Evolutionary conservation across 1,284 basidiomycete genomes (phyloP).

Genomic region (Fomitopsis schrenkii): DNA sequence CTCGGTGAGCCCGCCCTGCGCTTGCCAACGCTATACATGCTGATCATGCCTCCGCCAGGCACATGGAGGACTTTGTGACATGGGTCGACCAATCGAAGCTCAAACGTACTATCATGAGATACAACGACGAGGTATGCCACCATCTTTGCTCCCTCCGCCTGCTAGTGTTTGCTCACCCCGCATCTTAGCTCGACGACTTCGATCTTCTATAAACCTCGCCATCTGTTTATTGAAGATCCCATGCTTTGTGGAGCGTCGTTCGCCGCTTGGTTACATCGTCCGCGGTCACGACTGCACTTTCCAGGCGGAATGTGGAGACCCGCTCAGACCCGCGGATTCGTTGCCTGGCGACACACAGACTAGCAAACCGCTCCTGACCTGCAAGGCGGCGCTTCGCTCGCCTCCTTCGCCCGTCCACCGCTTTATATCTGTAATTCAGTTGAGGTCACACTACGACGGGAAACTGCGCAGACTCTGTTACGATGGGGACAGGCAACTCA

Average conservation of each 20-base stretch:
- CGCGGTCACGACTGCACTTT: too few species aligned
- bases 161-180: not conserved
- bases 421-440: conserved; percentile 4
- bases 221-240: not conserved
- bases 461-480: conserved; percentile 16
- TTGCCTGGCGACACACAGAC: too few species aligned
- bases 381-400: not conserved
- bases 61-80: conserved; percentile 99
- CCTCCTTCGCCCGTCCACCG: not conserved
- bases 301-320: too few species aligned
- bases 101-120: conserved; percentile 92
- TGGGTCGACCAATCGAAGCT: conserved; percentile 99
- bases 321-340: too few species aligned
- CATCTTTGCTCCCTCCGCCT: not conserved
- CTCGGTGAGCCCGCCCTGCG: conserved; percentile 47
- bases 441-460: not conserved
- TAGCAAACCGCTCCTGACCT: too few species aligned
- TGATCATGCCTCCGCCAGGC: conserved; percentile 39
- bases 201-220: conserved; percentile 63
- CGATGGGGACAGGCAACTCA: conserved; percentile 15
- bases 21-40: not conserved
- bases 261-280: too few species aligned
- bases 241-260: too few species aligned
- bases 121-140: conserved; percentile 88
- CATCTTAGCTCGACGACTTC: conserved; percentile 79